Percentiles rank a stretch among this genome's conserved stretches.
Conservation (phyloP, 2,329 filamentous ascomycete genomes). For the Cercospora sesami region DNA sequence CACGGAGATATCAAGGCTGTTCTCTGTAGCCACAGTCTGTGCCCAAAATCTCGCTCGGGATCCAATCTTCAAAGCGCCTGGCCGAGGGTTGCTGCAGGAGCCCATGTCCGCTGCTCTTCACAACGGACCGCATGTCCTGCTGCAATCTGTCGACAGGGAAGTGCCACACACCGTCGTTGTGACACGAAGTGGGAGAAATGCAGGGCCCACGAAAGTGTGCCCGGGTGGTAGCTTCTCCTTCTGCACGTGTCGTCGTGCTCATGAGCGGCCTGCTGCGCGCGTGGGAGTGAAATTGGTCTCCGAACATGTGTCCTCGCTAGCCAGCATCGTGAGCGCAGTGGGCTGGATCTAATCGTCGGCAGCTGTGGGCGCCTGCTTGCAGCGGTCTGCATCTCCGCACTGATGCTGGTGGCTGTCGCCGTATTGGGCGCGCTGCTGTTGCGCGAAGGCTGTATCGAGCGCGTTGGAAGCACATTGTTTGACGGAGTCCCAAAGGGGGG, state of each 20-base stretch:
- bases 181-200: not conserved
- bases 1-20: not conserved
- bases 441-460: not conserved
- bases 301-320: not conserved
- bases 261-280: not conserved
- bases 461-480: not conserved
- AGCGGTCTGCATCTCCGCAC: not conserved
- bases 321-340: not conserved
- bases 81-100: not conserved
- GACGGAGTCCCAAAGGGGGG: not conserved
- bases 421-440: not conserved
- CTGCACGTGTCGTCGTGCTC: not conserved
- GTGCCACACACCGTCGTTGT: not conserved
- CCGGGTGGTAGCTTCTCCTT: not conserved
- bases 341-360: not conserved
- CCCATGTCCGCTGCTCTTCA: not conserved
- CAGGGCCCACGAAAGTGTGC: not conserved
- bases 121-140: not conserved
- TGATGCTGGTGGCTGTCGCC: not conserved
- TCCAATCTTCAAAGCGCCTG: not conserved
- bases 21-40: not conserved
- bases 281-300: not conserved
- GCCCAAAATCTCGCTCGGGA: not conserved
- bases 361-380: not conserved
- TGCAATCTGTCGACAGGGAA: not conserved